A percentile compares a stretch with the other conserved stretches of the same genome.
Evolutionary conservation across 2,329 filamentous ascomycete species (phyloP).

Genomic region (Paraphaeosphaeria minitans): DNA sequence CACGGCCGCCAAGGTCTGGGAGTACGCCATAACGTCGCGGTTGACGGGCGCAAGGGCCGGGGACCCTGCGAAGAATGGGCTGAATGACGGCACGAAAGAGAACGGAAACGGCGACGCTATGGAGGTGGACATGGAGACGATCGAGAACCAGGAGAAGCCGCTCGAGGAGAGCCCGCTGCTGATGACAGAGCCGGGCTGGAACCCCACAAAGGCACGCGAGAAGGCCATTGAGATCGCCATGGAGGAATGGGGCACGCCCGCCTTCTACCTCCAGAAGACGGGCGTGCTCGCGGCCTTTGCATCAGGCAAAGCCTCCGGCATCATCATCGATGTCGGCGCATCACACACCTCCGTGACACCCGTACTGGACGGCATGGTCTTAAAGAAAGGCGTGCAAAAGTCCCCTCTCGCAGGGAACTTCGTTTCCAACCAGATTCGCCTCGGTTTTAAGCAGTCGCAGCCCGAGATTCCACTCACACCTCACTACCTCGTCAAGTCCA

Average conservation of each 20-base stretch:
- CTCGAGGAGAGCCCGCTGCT: slow-evolving; percentile 88
- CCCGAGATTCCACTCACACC: slow-evolving; percentile 79
- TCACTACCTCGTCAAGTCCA: slow-evolving; percentile 85
- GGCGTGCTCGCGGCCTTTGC: slow-evolving; percentile 92
- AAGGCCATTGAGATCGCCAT: slow-evolving; percentile 96
- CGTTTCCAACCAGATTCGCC: slow-evolving; percentile 85
- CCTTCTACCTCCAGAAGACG: slow-evolving; percentile 89
- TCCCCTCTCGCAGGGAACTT: slow-evolving; percentile 88
- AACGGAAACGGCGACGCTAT: slow-evolving; percentile 57
- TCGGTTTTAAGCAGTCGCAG: slow-evolving; percentile 70
- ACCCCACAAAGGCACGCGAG: slow-evolving; percentile 82
- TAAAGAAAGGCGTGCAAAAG: slow-evolving; percentile 84
- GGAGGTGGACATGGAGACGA: slow-evolving; percentile 60
- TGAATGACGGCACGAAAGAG: slow-evolving; percentile 70
- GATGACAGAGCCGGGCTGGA: slow-evolving; percentile 95
- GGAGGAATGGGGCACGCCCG: slow-evolving; percentile 94
- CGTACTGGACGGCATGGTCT: slow-evolving; percentile 90
- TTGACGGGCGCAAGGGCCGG: slow-evolving; percentile 77
- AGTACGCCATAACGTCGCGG: slow-evolving; percentile 86
- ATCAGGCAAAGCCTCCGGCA: slow-evolving; percentile 87
- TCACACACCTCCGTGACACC: slow-evolving; percentile 87
- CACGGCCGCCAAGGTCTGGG: slow-evolving; percentile 84
- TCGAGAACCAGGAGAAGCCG: slow-evolving; percentile 70
- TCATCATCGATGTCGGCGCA: slow-evolving; percentile 91
- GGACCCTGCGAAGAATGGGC: slow-evolving; percentile 74